Conservation (phyloP, 108 stramenopile species). For the Cyclotella choctawhatcheeana region DNA sequence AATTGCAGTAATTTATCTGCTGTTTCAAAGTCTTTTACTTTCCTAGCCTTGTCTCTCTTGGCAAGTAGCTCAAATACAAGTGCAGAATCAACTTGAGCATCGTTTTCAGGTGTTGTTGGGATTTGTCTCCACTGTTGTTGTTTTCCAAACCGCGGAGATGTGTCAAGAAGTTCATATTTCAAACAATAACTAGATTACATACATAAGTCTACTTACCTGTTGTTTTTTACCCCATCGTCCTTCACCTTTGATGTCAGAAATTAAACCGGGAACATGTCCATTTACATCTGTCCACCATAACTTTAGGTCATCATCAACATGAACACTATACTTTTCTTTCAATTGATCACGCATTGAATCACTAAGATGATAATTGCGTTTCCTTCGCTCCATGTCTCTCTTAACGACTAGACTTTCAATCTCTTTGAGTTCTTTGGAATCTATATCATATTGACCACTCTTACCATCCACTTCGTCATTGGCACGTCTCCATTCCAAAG, state of each 20-base stretch:
- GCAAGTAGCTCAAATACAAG: constrained; percentile 65
- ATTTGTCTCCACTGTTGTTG: constrained; percentile 77
- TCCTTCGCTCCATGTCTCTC: constrained; percentile 67
- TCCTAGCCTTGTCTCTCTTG: constrained; percentile 79
- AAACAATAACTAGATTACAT: no score
- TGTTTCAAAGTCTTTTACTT: constrained; percentile 77
- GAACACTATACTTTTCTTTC: constrained; percentile 64
- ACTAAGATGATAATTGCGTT: constrained; percentile 66
- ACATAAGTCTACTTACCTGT: no score
- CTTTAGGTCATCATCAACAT: constrained; percentile 80
- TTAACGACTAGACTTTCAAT: constrained; percentile 62
- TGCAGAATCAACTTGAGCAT: constrained; percentile 77
- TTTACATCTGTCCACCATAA: constrained; percentile 81
- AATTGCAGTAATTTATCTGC: constrained; percentile 77
- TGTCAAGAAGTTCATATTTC: no score
- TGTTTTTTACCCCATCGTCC: constrained; percentile 84
- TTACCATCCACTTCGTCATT: constrained; percentile 57
- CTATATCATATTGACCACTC: constrained; percentile 51
- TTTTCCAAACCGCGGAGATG: no score
- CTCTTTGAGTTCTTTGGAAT: constrained; percentile 40
- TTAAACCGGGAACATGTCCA: constrained; percentile 63
- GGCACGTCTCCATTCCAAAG: constrained; percentile 79
- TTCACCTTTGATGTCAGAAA: constrained; percentile 78
- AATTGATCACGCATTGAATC: constrained; percentile 77
- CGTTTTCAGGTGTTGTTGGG: constrained; percentile 79